Evolutionary conservation across 2,329 filamentous ascomycete genomes (phyloP), one percentile per base, ranked within the genome.

Genomic region (Ramularia endophylla): DNA sequence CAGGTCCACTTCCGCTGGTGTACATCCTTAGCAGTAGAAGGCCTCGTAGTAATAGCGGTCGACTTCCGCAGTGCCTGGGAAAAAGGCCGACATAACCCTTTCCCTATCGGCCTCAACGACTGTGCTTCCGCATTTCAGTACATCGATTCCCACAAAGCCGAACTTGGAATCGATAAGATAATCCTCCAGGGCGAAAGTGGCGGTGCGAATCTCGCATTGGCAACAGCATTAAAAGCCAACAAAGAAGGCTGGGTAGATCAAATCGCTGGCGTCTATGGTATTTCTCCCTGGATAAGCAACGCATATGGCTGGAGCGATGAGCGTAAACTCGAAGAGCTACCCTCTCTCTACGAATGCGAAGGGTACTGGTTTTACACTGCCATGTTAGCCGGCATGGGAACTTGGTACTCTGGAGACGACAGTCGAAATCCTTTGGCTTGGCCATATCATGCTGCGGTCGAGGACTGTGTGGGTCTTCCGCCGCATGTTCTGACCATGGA

Each of bases 31-130:
- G 57, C 55, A 3, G 28, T 46, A 5, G 30, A 48, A 25, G 55
- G 54, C 13, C 33, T 55, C 9, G 40, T 60, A 3, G 50, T 41
- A 13, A 53, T 62, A 22, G 46, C 45, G n/a, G 44, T 58, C 33
- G 58, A 62, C 41, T 61, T 56, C 43, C 57, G 59, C 37, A 61
- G 60, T 36, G 58, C 58, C 20, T 59, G 46, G 34, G 52, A 34
- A 19, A 37, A 48, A 18, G 47, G 45, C 27, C 37, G 36, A n/a
- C 45, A 54, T 43, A 49, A 55, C 41, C 55, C 53, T 1, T 61
- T 57, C 40, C 58, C 58, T 1, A 51, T 41, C 8, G 58, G 58
- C 0, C 40, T 60, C 19, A 59, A 60, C 34, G 58, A 61, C 40
- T 59, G 56, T 35, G 47, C 46, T 4, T 44, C 56, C 2, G 58